Evolutionary conservation across 140 eudicot genomes (phyloP), one percentile per base, ranked within the genome.

Genomic region (Stevia rebaudiana): DNA sequence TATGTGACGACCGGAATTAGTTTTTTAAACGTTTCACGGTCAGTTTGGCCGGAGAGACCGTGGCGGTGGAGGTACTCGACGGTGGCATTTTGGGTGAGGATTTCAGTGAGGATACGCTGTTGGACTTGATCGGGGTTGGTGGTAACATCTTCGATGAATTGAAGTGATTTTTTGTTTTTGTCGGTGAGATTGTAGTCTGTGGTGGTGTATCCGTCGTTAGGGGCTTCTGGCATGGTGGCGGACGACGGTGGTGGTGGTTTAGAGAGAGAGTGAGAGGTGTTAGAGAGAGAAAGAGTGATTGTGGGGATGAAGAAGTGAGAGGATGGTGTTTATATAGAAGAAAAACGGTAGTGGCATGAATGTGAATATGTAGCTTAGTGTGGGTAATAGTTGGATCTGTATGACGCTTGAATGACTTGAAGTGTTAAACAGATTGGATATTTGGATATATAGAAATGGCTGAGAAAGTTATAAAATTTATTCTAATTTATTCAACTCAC

Each of bases 111-210:
- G 36, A 92, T 87, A 11, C 71, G 70, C 13, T 68, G 64, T 17
- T 92, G 98, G 11, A 88, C 82, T 4, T 81, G 74, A 30, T 85
- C 96, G 0, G 96, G 78, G 78, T 87, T 83, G 0, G 72, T 22
- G 5, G 98, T 92, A 16, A 88, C 96, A 11, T 92, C 92, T 77
- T 92, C 98, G 11, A 92, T 92, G 70, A 82, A 88, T 42, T 92
- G 71, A 46, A 92, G 85, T 2, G 83, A 62, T 66, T 63, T 81
- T 54, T 72, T 77, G 94, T 88, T 92, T 67, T 65, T 83, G 64
- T 92, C 95, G 0, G 63, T 44, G 8, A 88, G 74, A 25, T 28
- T 78, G 51, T 65, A 60, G 8, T 77, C 67, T n/a, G n/a, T n/a
- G 1, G 52, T 25, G 62, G 3, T 4, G 33, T 4, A 1, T 4